Percentiles rank a stretch among this genome's conserved stretches.
phyloP scores from a whole-genome alignment of 305 asterid species.

The Plantago rigida region DNA sequence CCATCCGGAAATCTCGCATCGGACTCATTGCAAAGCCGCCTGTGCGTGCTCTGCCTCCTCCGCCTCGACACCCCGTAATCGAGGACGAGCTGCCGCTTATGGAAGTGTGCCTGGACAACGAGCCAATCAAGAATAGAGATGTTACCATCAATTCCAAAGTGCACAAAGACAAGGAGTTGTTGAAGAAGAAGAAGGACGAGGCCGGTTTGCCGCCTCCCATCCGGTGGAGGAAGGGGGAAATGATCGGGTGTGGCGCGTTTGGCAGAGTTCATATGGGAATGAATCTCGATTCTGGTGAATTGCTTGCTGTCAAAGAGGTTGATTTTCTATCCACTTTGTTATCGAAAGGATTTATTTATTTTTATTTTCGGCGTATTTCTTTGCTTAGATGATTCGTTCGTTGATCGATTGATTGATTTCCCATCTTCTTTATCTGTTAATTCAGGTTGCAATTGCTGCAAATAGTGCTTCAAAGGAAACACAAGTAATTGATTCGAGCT shows the following conservation, averaged over 20 bases:
- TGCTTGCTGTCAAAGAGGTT: slow-evolving; percentile 95
- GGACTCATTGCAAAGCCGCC: slow-evolving; percentile 70
- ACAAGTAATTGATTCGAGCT: slow-evolving; percentile 47
- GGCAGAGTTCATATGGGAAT: slow-evolving; percentile 98
- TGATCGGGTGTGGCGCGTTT: slow-evolving; percentile 92
- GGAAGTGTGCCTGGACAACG: slow-evolving; percentile 34
- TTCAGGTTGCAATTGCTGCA: slow-evolving; percentile 74
- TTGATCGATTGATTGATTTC: background rate
- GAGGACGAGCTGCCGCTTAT: slow-evolving; percentile 42
- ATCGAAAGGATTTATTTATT: slow-evolving; percentile 7
- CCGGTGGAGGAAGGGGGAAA: slow-evolving; percentile 90
- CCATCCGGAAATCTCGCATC: slow-evolving; percentile 76
- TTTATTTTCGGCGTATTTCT: background rate
- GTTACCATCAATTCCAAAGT: slow-evolving; percentile 14
- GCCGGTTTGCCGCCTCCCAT: slow-evolving; percentile 39
- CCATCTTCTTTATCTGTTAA: slow-evolving; percentile 15
- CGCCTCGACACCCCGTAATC: slow-evolving; percentile 34
- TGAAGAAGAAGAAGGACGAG: slow-evolving; percentile 30
- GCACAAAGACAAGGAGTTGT: slow-evolving; percentile 26
- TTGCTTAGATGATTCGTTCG: background rate
- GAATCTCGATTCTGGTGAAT: slow-evolving; percentile 90
- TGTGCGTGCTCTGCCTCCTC: slow-evolving; percentile 56
- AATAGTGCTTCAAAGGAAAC: slow-evolving; percentile 69
- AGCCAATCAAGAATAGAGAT: slow-evolving; percentile 21
- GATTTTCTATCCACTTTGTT: slow-evolving; percentile 7